Evolutionary conservation across 345 rosid species (phyloP), one percentile per base, ranked within the genome.

Genomic region (Turnera subulata): DNA sequence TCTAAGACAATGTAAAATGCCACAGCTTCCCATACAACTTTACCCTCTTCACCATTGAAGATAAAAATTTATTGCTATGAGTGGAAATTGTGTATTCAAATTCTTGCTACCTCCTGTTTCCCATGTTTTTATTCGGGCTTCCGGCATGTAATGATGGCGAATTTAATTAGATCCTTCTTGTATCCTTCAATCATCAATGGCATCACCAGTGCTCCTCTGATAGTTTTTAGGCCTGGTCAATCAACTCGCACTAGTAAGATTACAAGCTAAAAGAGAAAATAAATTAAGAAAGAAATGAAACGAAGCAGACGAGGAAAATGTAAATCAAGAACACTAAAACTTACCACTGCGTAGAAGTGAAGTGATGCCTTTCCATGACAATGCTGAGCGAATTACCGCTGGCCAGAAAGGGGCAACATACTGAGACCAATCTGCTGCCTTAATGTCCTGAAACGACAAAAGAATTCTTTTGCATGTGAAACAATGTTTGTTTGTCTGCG

Each of bases 341-440:
- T 67, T 76, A 81, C 97, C 97, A 59, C 78, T 80, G 17, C 82
- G 78, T 39, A 86, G 66, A 43, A 91, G 71, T 13, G 96, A 91
- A 9, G 73, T 64, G 23, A 91, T 51, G 22, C 95, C 98, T 29
- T 86, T 91, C 96, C 95, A 91, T 2, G 96, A 82, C 22, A 86
- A 61, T 21, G 92, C 95, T 0, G 96, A 84, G 51, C 73, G 76
- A 37, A 88, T 73, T 50, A 88, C 98, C 1, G 95, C 98, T 0
- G 98, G 95, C 98, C 96, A 91, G 56, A 91, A 88, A 20, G 98
- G 96, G 10, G 96, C 88, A 9, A 91, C 95, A 23, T 86, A 45
- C 58, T 66, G 57, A 51, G 96, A 78, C 98, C 98, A 91, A 76
- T 91, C 96, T 24, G 79, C 95, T 39, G 74, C 75, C 73, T 76